A percentile compares a stretch with the other conserved stretches of the same genome.
Conservation (phyloP, 2,329 filamentous ascomycete species). For the Teratosphaeria nubilosa region DNA sequence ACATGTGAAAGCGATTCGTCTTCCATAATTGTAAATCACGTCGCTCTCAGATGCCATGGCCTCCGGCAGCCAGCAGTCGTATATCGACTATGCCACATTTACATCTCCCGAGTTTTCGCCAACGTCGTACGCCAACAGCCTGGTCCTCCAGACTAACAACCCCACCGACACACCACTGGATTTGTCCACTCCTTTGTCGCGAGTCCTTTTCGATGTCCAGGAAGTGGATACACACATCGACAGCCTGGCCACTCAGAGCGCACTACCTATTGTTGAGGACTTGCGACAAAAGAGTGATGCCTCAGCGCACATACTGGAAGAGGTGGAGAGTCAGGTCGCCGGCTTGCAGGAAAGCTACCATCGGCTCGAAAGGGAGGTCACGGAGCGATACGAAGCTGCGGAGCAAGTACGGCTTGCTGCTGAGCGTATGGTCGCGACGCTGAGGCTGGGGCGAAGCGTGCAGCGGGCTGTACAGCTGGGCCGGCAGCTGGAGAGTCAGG, state of each 20-base stretch:
- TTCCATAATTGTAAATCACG: neutral
- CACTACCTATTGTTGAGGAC: conserved; percentile 68
- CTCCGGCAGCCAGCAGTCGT: conserved; percentile 30
- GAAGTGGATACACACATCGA: conserved; percentile 97
- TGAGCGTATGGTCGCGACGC: conserved; percentile 67
- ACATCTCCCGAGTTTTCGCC: conserved; percentile 74
- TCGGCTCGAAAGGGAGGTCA: conserved; percentile 75
- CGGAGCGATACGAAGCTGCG: conserved; percentile 74
- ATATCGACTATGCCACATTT: conserved; percentile 93
- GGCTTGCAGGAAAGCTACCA: conserved; percentile 76
- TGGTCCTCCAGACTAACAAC: conserved; percentile 87
- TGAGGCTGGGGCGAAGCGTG: conserved; percentile 66
- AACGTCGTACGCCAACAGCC: conserved; percentile 71
- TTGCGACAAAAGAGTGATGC: conserved; percentile 65
- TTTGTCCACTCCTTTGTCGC: conserved; percentile 83
- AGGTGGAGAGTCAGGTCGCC: conserved; percentile 70
- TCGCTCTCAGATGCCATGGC: neutral
- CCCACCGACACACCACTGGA: conserved; percentile 81
- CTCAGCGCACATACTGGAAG: conserved; percentile 59
- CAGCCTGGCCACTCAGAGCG: conserved; percentile 71
- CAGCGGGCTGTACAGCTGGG: conserved; percentile 71
- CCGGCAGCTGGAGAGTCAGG: conserved; percentile 76
- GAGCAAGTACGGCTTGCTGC: conserved; percentile 72
- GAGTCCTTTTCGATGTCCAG: conserved; percentile 91
- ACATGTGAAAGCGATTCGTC: neutral